Base-by-base conservation (phyloP, 2,329 filamentous ascomycete species). In the Pseudogymnoascus sp. region DNA sequence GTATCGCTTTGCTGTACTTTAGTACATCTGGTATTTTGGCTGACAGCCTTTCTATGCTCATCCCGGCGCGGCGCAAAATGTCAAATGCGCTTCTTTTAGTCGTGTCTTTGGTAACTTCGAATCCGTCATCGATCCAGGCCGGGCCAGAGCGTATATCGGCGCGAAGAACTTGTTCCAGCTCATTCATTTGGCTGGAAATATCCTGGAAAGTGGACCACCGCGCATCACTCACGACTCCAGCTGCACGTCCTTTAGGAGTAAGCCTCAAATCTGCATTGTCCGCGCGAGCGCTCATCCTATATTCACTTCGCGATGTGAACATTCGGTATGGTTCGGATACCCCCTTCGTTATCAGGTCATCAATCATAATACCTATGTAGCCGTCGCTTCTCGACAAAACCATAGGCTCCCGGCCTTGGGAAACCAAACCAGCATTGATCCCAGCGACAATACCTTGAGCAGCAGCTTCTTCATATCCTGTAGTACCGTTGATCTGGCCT, bases 291-390 rank as follows among this genome's bases (percentile, higher is more conserved):
- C 88, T 90, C 82, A 99, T 92, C 64, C 94, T 89, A 75, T 95
- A 99, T 76, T 99, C 94, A 75, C 89, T 96, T 65, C 94, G 86
- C 5, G 90, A 89, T 2, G 94, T 99, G 77, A 99, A 99, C 92
- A 99, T 97, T 66, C 94, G 86, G 75, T 99, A 99, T 1, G 94
- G 94, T 71, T 99, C 94, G 2, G 89, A 92, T 30, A 99, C 94
- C 57, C 94, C 94, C 75, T 97, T 97, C 20, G 93, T 97, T 70
- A 96, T 87, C 37, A 99, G 84, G 72, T 99, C 94, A 74, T 99
- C 94, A 69, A 99, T 92, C 91, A 99, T 96, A 75, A 99, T 89
- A 66, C 94, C 94, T 70, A 99, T 97, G 73, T 97, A 99, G 11
- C 91, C 91, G 73, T 99, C 93, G 1, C 89, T 87, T 65, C 94